Percentiles rank a stretch among this genome's conserved stretches.
Conservation (phyloP, 2,329 filamentous ascomycete species). For the Diplodia scrobiculata region DNA sequence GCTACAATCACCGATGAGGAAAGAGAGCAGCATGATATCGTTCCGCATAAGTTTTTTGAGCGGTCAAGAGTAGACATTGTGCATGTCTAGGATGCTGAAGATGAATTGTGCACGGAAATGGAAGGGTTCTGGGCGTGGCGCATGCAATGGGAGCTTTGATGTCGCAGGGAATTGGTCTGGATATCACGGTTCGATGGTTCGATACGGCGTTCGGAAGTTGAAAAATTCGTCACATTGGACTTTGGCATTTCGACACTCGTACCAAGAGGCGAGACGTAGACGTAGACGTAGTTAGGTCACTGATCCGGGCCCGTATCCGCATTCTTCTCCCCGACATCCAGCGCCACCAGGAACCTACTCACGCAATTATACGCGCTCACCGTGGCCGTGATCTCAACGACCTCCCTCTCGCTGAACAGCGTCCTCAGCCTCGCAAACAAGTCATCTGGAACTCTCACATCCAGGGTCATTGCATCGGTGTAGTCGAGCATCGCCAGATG, state of each 20-base stretch:
- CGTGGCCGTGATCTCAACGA: slow-evolving; percentile 80
- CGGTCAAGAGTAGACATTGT: slow-evolving; percentile 80
- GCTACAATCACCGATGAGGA: slow-evolving; percentile 63
- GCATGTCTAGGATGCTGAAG: slow-evolving; percentile 14
- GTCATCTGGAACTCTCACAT: slow-evolving; percentile 67
- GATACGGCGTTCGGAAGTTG: background rate
- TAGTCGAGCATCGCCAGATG: slow-evolving; percentile 72
- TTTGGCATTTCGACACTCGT: background rate
- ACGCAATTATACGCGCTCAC: slow-evolving; percentile 83
- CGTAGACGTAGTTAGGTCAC: background rate
- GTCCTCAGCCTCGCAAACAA: slow-evolving; percentile 66
- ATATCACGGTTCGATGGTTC: slow-evolving; percentile 4
- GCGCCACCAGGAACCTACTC: slow-evolving; percentile 76
- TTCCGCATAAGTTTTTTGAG: slow-evolving; percentile 77
- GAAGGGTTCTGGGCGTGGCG: background rate
- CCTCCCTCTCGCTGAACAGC: slow-evolving; percentile 67
- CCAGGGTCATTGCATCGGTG: slow-evolving; percentile 80
- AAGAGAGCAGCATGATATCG: slow-evolving; percentile 53
- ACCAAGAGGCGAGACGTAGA: background rate
- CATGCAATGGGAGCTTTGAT: background rate
- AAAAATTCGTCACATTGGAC: background rate
- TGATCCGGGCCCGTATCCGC: slow-evolving; percentile 19
- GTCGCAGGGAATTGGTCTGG: background rate
- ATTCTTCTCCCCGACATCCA: slow-evolving; percentile 63
- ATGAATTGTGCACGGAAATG: background rate